A percentile compares a stretch with the other conserved stretches of the same genome.
Evolutionary conservation across 2,329 filamentous ascomycete species (phyloP).

Genomic region (Diaporthe ilicicola): DNA sequence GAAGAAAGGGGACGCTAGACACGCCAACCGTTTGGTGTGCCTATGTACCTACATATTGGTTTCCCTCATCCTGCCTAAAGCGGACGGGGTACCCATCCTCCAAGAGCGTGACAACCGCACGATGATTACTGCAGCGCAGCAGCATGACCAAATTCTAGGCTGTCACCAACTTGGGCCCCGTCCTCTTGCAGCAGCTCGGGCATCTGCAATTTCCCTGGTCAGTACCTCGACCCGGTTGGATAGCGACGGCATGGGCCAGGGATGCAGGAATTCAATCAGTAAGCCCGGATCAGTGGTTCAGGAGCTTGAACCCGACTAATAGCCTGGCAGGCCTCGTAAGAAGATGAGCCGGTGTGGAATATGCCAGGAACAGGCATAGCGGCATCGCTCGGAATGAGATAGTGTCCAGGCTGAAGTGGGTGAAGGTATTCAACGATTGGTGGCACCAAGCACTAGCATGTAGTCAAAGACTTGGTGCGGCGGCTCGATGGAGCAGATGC

Average conservation of each 20-base stretch:
- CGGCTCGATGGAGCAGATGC: conserved; percentile 6
- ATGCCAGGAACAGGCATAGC: conserved; percentile 19
- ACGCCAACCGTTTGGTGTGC: neutral
- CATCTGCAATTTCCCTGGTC: conserved; percentile 4
- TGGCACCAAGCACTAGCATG: neutral
- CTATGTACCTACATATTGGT: conserved; percentile 25
- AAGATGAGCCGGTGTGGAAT: neutral
- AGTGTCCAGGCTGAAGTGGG: neutral
- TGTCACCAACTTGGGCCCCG: conserved; percentile 12
- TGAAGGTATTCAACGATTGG: conserved; percentile 8
- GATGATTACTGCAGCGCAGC: conserved; percentile 8
- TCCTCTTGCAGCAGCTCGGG: conserved; percentile 16
- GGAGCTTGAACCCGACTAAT: conserved; percentile 9
- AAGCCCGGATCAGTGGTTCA: conserved; percentile 1
- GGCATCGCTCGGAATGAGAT: conserved; percentile 25
- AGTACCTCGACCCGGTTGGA: neutral
- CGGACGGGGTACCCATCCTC: neutral
- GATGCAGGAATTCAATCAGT: neutral
- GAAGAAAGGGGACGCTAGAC: conserved; percentile 12
- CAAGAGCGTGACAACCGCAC: conserved; percentile 1
- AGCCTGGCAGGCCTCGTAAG: neutral
- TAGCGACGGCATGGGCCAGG: neutral
- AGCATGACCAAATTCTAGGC: neutral
- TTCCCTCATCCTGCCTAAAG: conserved; percentile 6
- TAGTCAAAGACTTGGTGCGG: conserved; percentile 10